Evolutionary conservation across 768 basidiomycete species (phyloP), one percentile per base, ranked within the genome.

Genomic region (Tricholomella constricta): DNA sequence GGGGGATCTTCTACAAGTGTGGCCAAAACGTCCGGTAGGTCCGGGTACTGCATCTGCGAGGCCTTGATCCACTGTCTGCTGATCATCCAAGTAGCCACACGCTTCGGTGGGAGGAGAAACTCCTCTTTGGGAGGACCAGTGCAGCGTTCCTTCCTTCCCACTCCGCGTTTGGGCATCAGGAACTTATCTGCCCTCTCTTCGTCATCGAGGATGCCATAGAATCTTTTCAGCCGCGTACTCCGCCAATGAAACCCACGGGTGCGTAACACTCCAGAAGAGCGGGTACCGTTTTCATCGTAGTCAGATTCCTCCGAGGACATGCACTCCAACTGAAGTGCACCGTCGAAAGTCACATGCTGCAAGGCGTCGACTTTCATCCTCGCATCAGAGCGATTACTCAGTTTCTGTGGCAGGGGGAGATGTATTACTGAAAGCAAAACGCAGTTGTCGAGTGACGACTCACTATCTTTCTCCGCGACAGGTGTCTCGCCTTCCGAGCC

Each of bases 271-370:
- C 69, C 72, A 54, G 63, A 65, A 32, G 67, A 64, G 36, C 64
- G 70, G 4, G 61, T 55, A 37, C 45, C 59, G 54, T 67, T 65
- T 26, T 67, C 69, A 31, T 86, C 86, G 44, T 68, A 70, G 56
- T 83, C 82, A 12, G 88, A 89, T 65, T 91, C 89, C 58, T 91
- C 89, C 26, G 84, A 86, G 23, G 89, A 91, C 84, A 90, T 88
- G 67, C 88, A 90, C 42, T 90, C 89, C 17, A 82, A 55, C 55
- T 86, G 83, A 51, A 91, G 67, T 12, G 89, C 88, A 12, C 82
- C 81, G 61, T 89, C 86, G 61, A 90, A 90, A 12, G 72, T 76
- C 22, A 81, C 72, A 65, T 89, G 83, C 49, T 82, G 78, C 54
- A 88, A 85, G 0, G 62, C 69, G 22, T 68, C 69, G 22, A 82